Conservation (phyloP, 345 rosid species). For the Combretum micranthum region DNA sequence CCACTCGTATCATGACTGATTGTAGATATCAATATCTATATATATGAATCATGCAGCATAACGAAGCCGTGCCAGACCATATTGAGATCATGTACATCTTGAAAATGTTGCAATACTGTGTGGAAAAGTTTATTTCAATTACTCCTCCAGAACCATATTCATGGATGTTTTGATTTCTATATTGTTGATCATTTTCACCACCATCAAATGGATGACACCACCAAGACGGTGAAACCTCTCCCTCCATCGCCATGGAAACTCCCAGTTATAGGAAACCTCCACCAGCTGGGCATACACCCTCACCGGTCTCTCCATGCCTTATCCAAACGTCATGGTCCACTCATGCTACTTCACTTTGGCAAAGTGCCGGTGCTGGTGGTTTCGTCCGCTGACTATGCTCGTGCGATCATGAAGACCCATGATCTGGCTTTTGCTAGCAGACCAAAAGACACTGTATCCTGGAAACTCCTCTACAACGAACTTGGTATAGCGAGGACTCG, state of each 20-base stretch:
- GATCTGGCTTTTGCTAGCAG: conserved; percentile 41
- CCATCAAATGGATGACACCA: conserved; percentile 2
- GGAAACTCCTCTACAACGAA: conserved; percentile 25
- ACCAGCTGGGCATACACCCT: conserved; percentile 36
- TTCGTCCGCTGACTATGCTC: conserved; percentile 47
- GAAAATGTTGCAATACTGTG: too few relatives aligned
- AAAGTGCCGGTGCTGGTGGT: conserved; percentile 33
- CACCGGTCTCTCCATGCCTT: conserved; percentile 38
- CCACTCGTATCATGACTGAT: too few relatives aligned
- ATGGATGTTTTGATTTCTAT: too few relatives aligned
- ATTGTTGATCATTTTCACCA: neutral
- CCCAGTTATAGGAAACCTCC: conserved; percentile 58
- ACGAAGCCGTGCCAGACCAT: too few relatives aligned
- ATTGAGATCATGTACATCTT: too few relatives aligned
- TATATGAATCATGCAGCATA: too few relatives aligned
- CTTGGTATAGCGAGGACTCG: conserved; percentile 38
- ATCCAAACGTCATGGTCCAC: conserved; percentile 38
- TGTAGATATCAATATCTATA: too few relatives aligned
- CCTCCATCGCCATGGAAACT: conserved; percentile 49
- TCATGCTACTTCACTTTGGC: conserved; percentile 55
- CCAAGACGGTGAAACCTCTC: too few relatives aligned
- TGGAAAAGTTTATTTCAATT: too few relatives aligned
- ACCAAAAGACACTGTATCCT: conserved; percentile 14
- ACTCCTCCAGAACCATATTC: too few relatives aligned
- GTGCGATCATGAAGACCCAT: conserved; percentile 43